Percentiles rank a stretch among this genome's conserved stretches.
Conservation (phyloP, 2,329 filamentous ascomycete genomes). For the Talaromyces sp. region DNA sequence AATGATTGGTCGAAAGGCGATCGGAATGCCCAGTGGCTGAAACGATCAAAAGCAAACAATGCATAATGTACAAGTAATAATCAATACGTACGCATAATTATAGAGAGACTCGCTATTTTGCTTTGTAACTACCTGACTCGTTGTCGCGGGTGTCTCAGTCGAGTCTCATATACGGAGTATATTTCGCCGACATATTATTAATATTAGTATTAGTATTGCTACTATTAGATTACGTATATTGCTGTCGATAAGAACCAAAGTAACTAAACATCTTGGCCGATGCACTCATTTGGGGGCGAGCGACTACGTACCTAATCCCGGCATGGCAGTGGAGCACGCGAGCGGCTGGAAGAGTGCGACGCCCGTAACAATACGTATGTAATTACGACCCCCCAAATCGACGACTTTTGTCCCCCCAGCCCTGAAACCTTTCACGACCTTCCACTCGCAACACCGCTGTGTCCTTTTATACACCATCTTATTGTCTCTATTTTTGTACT, state of each 20-base stretch:
- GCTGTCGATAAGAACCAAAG: not conserved
- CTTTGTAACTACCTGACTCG: not conserved
- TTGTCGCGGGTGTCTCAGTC: not conserved
- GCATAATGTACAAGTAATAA: too few species aligned
- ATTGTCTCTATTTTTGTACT: not conserved
- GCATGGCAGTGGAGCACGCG: not conserved
- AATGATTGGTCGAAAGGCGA: not conserved
- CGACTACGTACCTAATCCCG: not conserved
- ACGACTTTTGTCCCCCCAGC: not conserved
- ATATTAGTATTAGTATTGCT: too few species aligned
- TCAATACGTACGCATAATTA: not conserved
- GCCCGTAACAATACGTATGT: not conserved
- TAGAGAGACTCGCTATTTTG: too few species aligned
- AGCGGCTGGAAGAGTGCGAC: not conserved
- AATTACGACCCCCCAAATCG: too few species aligned
- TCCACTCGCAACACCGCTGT: not conserved
- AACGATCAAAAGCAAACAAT: not conserved
- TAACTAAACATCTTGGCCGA: not conserved
- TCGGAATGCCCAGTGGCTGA: not conserved
- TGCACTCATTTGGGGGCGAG: not conserved
- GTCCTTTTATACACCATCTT: not conserved
- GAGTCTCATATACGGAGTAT: not conserved
- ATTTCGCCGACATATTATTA: not conserved
- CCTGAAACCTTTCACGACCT: not conserved
- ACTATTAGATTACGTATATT: too few species aligned